Conservation (phyloP, 2,329 filamentous ascomycete genomes). For the Pseudogymnoascus sp. region DNA sequence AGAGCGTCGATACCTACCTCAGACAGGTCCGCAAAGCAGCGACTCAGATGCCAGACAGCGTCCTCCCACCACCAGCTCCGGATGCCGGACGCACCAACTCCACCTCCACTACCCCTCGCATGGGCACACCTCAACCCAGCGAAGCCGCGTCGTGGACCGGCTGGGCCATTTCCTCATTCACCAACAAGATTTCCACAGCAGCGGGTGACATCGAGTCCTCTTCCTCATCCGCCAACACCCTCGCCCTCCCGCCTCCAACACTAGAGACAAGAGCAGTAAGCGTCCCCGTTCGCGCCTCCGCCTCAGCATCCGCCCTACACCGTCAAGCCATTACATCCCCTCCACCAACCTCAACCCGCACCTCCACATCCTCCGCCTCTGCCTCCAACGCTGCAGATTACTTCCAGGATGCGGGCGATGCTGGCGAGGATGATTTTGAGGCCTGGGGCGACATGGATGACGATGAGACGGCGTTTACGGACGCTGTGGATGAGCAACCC, state of each 20-base stretch:
- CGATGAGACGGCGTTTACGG: conserved; percentile 45
- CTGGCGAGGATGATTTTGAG: conserved; percentile 54
- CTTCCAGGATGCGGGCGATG: conserved; percentile 49
- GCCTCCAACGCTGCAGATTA: conserved; percentile 40
- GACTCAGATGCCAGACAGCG: conserved; percentile 71
- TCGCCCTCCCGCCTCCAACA: conserved; percentile 34
- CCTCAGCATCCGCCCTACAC: conserved; percentile 53
- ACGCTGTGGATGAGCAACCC: conserved; percentile 19
- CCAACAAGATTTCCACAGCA: conserved; percentile 80
- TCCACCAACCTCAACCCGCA: conserved; percentile 36
- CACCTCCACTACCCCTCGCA: conserved; percentile 53
- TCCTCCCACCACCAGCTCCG: conserved; percentile 55
- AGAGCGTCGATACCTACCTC: conserved; percentile 81
- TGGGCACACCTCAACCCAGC: conserved; percentile 65
- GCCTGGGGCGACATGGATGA: conserved; percentile 66
- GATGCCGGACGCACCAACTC: conserved; percentile 36
- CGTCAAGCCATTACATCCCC: conserved; percentile 52
- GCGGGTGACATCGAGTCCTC: conserved; percentile 72
- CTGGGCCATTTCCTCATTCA: conserved; percentile 98
- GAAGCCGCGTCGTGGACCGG: conserved; percentile 74
- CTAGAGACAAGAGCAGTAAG: conserved; percentile 30
- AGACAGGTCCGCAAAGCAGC: conserved; percentile 74
- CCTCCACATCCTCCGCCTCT: conserved; percentile 40
- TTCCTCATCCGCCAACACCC: conserved; percentile 38
- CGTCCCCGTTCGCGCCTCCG: conserved; percentile 31